Conservation (phyloP, 495 filamentous ascomycete genomes). For the Penicillium steckii region DNA sequence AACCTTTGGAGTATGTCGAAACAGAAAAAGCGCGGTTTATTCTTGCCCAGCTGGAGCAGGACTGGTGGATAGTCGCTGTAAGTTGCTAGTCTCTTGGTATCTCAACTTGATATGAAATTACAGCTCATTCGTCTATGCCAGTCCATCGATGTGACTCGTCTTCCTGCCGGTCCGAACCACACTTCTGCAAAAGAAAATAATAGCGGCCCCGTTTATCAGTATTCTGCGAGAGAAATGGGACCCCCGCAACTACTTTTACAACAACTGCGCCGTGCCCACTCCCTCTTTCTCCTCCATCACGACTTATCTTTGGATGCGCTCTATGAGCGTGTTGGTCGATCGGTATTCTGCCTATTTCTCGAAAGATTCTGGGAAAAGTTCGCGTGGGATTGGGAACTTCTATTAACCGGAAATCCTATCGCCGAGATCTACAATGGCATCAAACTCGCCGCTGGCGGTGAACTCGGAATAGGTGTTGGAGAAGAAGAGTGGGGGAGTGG, state of each 20-base stretch:
- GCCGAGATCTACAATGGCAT: constrained; percentile 76
- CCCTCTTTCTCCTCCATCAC: constrained; percentile 85
- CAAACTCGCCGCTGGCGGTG: constrained; percentile 87
- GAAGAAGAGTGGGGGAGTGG: constrained; percentile 92
- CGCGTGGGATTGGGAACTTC: constrained; percentile 80
- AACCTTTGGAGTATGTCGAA: constrained; percentile 79
- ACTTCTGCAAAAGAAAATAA: constrained; percentile 21
- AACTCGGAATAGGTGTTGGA: constrained; percentile 89
- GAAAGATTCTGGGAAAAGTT: constrained; percentile 83
- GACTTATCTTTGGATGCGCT: constrained; percentile 64
- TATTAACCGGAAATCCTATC: constrained; percentile 85
- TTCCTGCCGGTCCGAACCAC: constrained; percentile 29
- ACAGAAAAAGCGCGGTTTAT: constrained; percentile 85
- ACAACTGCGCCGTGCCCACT: constrained; percentile 79
- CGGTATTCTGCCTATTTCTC: constrained; percentile 62
- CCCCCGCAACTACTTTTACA: constrained; percentile 75
- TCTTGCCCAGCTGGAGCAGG: constrained; percentile 77
- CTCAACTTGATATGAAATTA: constrained; percentile 14
- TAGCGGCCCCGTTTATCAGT: constrained; percentile 51
- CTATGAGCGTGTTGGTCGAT: constrained; percentile 57
- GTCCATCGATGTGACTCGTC: constrained; percentile 73
- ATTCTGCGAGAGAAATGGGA: constrained; percentile 84
- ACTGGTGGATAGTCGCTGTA: constrained; percentile 96
- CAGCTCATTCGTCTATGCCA: constrained; percentile 32
- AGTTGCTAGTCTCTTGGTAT: constrained; percentile 6